phyloP scores from a whole-genome alignment of 345 rosid species.

The Acer saccharum region DNA sequence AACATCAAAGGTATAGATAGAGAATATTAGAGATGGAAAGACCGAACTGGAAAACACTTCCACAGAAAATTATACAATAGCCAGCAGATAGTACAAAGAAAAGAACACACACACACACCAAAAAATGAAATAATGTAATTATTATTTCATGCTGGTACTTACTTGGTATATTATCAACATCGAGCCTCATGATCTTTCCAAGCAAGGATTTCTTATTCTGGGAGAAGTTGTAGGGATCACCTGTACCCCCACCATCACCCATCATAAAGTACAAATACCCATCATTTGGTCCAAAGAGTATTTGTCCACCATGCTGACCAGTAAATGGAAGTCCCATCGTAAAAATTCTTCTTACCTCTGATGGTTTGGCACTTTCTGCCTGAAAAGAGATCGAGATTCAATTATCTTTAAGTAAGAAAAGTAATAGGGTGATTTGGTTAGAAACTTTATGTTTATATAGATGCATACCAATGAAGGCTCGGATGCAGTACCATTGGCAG shows the following conservation, averaged over 20 bases:
- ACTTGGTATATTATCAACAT: conserved; percentile 83
- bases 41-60: too few relatives aligned
- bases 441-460: background rate
- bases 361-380: conserved; percentile 72
- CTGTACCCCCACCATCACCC: conserved; percentile 85
- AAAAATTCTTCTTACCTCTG: conserved; percentile 88
- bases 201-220: conserved; percentile 97
- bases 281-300: conserved; percentile 88
- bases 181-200: conserved; percentile 92
- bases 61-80: background rate
- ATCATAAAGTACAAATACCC: conserved; percentile 91
- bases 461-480: conserved; percentile 54
- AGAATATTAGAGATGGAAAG: too few relatives aligned
- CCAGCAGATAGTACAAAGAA: background rate
- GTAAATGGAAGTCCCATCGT: conserved; percentile 95
- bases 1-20: too few relatives aligned
- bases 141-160: conserved; percentile 20
- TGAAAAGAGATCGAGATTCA: conserved; percentile 28
- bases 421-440: background rate
- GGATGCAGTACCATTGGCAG: conserved; percentile 55
- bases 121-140: background rate
- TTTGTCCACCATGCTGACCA: conserved; percentile 88
- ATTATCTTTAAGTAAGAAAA: conserved; percentile 9
- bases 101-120: background rate
- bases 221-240: conserved; percentile 83